A percentile compares a stretch with the other conserved stretches of the same genome.
These are phyloP conservation scores for Thalassiosira profunda DNA, from an alignment of 108 stramenopile species.

Conservation along the genomic window DNA sequence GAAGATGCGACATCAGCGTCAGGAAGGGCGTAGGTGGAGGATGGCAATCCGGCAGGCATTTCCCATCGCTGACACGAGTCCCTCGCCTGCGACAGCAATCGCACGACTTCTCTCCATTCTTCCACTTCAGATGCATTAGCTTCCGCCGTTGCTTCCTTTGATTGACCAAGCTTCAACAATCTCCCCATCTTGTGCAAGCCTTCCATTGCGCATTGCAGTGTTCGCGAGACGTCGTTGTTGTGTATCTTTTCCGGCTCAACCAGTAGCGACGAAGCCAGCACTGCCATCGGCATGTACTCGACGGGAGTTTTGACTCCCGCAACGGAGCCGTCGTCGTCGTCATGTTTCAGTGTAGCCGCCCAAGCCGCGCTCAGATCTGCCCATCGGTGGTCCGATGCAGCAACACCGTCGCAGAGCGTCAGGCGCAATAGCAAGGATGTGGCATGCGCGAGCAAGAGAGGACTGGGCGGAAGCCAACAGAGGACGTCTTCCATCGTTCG, in stretches of 20 bases:
- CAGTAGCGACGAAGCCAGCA: slow-evolving; percentile 62
- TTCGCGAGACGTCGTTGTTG: neutral
- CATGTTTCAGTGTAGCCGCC: slow-evolving; percentile 44
- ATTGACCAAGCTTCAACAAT: slow-evolving; percentile 63
- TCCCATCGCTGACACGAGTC: slow-evolving; percentile 40
- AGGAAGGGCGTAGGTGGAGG: slow-evolving; percentile 14
- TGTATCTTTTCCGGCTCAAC: slow-evolving; percentile 31
- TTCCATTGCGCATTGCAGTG: slow-evolving; percentile 21
- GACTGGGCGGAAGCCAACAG: slow-evolving; percentile 87
- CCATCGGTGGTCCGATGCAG: slow-evolving; percentile 69
- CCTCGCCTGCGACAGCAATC: slow-evolving; percentile 36
- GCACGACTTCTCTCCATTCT: slow-evolving; percentile 65
- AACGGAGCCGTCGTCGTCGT: slow-evolving; percentile 16
- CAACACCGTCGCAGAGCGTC: slow-evolving; percentile 73
- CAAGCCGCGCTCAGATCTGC: slow-evolving; percentile 69
- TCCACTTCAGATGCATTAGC: slow-evolving; percentile 15
- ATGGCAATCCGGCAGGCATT: slow-evolving; percentile 36
- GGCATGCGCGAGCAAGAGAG: slow-evolving; percentile 67
- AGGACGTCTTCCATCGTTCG: slow-evolving; percentile 70
- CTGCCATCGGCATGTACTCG: slow-evolving; percentile 66
- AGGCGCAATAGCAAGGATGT: slow-evolving; percentile 77
- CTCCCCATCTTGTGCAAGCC: slow-evolving; percentile 72
- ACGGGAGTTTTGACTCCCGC: slow-evolving; percentile 12
- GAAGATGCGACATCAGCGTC: neutral
- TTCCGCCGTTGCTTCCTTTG: slow-evolving; percentile 7